These are phyloP conservation scores for Kuraishia molischiana DNA, from an alignment of 805 yeast genomes.

Conservation along the genomic window DNA sequence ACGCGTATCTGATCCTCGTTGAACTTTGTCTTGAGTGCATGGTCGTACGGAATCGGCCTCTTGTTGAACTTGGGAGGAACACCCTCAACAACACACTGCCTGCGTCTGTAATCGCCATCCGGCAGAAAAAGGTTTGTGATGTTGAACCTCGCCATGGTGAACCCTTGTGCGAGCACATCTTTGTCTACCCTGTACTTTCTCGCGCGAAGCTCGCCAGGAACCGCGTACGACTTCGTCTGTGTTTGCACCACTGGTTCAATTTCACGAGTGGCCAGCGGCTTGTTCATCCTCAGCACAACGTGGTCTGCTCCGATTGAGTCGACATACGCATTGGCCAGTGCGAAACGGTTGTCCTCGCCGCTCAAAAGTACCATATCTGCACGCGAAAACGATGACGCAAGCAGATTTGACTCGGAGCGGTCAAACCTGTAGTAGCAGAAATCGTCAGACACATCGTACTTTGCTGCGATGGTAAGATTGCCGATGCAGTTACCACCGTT, in stretches of 20 bases:
- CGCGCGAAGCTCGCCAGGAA: constrained; percentile 2
- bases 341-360: constrained; percentile 73
- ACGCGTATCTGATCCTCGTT: constrained; percentile 71
- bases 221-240: constrained; percentile 34
- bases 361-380: constrained; percentile 67
- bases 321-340: constrained; percentile 56
- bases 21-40: constrained; percentile 21
- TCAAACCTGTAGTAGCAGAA: constrained; percentile 38
- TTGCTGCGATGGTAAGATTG: constrained; percentile 28
- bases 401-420: constrained; percentile 19
- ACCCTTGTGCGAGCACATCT: constrained; percentile 67
- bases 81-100: constrained; percentile 46
- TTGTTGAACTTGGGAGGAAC: constrained; percentile 31
- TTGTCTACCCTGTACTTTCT: constrained; percentile 60
- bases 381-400: constrained; percentile 36
- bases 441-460: constrained; percentile 13
- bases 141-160: constrained; percentile 71
- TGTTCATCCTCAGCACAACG: constrained; percentile 40
- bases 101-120: constrained; percentile 30
- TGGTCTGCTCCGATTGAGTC: constrained; percentile 28
- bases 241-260: constrained; percentile 35
- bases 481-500: constrained; percentile 52
- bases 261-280: constrained; percentile 36
- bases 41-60: constrained; percentile 13
- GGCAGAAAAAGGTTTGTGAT: constrained; percentile 55